Percentiles rank a stretch among this genome's conserved stretches.
Evolutionary conservation across 352 stramenopile genomes (phyloP).

Genomic region (Pythium rishiriense): DNA sequence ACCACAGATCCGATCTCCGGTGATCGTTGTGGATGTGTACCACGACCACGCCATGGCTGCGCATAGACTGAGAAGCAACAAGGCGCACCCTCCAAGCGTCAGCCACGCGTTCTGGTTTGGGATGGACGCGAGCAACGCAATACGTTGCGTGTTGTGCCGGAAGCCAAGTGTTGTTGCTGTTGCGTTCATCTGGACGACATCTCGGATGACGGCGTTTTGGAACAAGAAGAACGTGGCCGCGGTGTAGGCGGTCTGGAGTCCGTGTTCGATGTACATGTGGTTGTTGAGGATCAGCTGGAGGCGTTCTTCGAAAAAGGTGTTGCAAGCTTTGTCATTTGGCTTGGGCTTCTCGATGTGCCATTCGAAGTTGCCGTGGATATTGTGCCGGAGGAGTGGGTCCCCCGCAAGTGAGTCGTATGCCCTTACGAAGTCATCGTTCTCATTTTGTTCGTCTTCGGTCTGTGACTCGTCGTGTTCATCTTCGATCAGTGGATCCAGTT

Average conservation of each 20-base stretch:
- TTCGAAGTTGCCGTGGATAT: neutral
- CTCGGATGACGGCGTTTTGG: slow-evolving; percentile 1
- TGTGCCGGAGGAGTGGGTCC: neutral
- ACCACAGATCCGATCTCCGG: neutral
- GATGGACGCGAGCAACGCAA: slow-evolving; percentile 7
- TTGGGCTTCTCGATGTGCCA: neutral
- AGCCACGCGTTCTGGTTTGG: slow-evolving; percentile 14
- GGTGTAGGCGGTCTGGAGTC: neutral
- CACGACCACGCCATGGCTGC: neutral
- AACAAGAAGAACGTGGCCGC: slow-evolving; percentile 4
- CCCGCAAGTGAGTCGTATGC: too few relatives aligned
- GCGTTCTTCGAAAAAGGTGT: neutral
- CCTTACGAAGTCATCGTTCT: too few relatives aligned
- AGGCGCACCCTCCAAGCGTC: slow-evolving; percentile 6
- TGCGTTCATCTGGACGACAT: neutral
- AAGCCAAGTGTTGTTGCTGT: neutral
- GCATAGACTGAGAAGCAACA: neutral
- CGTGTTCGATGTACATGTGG: slow-evolving; percentile 1
- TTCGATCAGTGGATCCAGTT: too few relatives aligned
- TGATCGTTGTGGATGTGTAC: neutral
- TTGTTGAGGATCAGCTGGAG: neutral
- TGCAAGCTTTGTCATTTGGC: neutral
- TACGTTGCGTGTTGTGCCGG: neutral
- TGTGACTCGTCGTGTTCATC: too few relatives aligned
- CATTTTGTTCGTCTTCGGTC: too few relatives aligned